Conservation (phyloP, 345 rosid genomes). For the Euphorbia tirucalli region DNA sequence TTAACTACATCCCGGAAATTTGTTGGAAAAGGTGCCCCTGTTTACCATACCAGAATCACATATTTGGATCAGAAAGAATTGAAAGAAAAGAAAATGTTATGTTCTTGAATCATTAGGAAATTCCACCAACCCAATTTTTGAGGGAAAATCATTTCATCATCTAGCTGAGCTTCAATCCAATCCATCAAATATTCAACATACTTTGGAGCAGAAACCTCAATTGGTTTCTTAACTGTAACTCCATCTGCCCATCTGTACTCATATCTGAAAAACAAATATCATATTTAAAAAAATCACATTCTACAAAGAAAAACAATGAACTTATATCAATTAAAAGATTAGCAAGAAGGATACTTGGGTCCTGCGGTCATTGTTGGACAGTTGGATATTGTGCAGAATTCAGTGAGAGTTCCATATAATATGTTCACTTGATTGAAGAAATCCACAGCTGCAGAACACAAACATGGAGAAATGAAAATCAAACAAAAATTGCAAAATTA, state of each 20-base stretch:
- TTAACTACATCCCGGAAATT: conserved; percentile 58
- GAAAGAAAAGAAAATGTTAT: no score
- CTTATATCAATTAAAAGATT: background rate
- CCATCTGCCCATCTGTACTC: conserved; percentile 86
- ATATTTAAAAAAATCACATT: background rate
- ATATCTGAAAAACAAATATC: conserved; percentile 33
- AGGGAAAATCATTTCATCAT: conserved; percentile 62
- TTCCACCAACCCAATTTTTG: conserved; percentile 48
- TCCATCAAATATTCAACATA: conserved; percentile 72
- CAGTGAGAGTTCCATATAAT: conserved; percentile 63
- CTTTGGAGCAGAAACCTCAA: conserved; percentile 74
- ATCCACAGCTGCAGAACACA: conserved; percentile 52
- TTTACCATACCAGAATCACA: background rate
- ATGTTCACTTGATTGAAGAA: conserved; percentile 76
- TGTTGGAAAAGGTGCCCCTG: conserved; percentile 60
- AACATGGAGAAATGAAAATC: conserved; percentile 1
- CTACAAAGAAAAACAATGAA: background rate
- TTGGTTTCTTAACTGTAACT: conserved; percentile 61
- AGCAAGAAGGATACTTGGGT: conserved; percentile 41
- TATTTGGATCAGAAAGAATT: no score
- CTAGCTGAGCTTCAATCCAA: conserved; percentile 67
- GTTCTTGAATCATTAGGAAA: no score
- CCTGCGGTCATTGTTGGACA: conserved; percentile 76
- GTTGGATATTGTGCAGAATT: conserved; percentile 57
- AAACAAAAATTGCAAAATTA: no score